phyloP scores from a whole-genome alignment of 2,329 filamentous ascomycete genomes.

The Trichothecium roseum region DNA sequence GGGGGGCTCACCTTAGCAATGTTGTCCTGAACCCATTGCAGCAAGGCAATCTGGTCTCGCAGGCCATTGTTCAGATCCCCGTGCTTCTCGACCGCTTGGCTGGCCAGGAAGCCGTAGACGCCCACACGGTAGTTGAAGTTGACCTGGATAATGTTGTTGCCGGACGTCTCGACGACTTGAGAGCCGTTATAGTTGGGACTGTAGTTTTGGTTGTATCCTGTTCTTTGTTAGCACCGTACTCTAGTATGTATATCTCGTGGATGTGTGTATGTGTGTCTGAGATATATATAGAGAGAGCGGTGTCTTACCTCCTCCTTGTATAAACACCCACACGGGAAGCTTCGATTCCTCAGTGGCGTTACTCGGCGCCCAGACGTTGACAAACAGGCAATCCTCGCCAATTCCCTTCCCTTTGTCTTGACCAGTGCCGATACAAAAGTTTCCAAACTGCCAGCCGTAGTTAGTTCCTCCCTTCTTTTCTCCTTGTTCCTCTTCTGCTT shows the following conservation, averaged over 20 bases:
- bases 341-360: constrained; percentile 34
- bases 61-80: constrained; percentile 54
- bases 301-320: constrained; percentile 56
- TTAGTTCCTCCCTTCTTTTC: too few relatives aligned
- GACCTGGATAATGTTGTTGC: constrained; percentile 39
- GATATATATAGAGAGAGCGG: too few relatives aligned
- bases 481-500: too few relatives aligned
- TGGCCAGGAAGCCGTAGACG: constrained; percentile 50
- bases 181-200: constrained; percentile 43
- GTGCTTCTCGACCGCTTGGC: constrained; percentile 40
- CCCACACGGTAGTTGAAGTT: constrained; percentile 56
- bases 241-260: too few relatives aligned
- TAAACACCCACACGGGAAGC: constrained; percentile 52
- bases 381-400: constrained; percentile 61
- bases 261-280: too few relatives aligned
- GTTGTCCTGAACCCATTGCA: constrained; percentile 52
- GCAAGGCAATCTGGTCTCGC: constrained; percentile 48
- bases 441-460: constrained; percentile 10
- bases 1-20: constrained; percentile 33
- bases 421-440: constrained; percentile 20
- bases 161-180: constrained; percentile 31
- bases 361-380: constrained; percentile 53
- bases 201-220: constrained; percentile 33
- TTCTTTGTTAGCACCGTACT: too few relatives aligned
- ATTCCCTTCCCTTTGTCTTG: constrained; percentile 13